These are phyloP conservation scores for Chaetomiaceae sp. DNA, from an alignment of 2,329 filamentous ascomycete species.

Conservation along the genomic window DNA sequence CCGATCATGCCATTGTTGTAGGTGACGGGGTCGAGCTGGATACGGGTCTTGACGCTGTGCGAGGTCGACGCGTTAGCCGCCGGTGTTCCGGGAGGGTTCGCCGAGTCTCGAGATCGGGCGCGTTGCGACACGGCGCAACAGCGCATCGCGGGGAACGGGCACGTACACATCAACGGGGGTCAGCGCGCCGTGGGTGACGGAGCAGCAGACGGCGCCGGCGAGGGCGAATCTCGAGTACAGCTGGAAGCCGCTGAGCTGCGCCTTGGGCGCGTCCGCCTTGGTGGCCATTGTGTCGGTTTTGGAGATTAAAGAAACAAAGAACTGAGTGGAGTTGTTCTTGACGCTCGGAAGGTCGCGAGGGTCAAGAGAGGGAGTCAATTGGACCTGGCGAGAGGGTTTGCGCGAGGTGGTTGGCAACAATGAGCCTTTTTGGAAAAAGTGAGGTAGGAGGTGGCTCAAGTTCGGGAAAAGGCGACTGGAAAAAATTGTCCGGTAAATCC, in stretches of 20 bases:
- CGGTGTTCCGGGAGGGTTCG: not conserved
- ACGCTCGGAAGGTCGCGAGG: slow-evolving; percentile 19
- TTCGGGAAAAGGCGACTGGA: slow-evolving; percentile 13
- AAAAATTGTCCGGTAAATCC: slow-evolving; percentile 28
- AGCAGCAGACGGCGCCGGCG: slow-evolving; percentile 96
- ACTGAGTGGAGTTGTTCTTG: slow-evolving; percentile 29
- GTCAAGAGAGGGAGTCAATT: slow-evolving; percentile 22
- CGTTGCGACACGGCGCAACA: not conserved
- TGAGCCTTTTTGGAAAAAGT: slow-evolving; percentile 28
- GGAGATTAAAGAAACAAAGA: slow-evolving; percentile 27
- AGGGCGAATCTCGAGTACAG: slow-evolving; percentile 97
- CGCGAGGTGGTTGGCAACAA: slow-evolving; percentile 20
- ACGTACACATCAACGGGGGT: slow-evolving; percentile 95
- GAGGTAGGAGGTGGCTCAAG: slow-evolving; percentile 14
- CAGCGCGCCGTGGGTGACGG: slow-evolving; percentile 91
- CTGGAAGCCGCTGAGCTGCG: slow-evolving; percentile 46
- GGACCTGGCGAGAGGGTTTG: slow-evolving; percentile 18
- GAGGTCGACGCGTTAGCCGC: slow-evolving; percentile 1
- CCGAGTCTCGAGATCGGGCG: not conserved
- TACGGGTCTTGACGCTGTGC: slow-evolving; percentile 76
- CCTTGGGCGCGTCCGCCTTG: slow-evolving; percentile 44
- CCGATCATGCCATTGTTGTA: slow-evolving; percentile 79
- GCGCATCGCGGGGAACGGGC: not conserved
- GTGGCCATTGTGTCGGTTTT: slow-evolving; percentile 41
- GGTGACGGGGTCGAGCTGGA: slow-evolving; percentile 75